Conservation (phyloP, 176 grass and related monocot species). For the Panicum miliaceum region DNA sequence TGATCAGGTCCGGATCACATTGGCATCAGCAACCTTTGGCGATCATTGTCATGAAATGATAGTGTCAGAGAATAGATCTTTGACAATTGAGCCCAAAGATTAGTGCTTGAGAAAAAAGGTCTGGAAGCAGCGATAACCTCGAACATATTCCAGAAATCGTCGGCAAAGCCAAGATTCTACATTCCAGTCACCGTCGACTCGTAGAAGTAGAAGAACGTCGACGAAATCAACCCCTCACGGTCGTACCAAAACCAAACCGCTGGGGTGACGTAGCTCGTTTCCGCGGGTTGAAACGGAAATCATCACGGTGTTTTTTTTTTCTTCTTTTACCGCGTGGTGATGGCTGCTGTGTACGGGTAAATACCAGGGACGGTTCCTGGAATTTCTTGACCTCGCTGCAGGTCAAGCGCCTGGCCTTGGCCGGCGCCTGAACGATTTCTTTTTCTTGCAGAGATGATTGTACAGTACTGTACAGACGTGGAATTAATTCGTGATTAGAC, state of each 20-base stretch:
- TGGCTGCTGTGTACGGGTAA: not conserved
- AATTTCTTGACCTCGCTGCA: slow-evolving; percentile 8
- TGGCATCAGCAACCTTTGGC: not conserved
- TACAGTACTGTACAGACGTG: not conserved
- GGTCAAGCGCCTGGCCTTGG: not conserved
- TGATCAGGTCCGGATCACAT: not conserved
- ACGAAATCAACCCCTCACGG: not conserved
- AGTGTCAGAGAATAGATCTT: not conserved
- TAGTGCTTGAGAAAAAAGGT: slow-evolving; percentile 21
- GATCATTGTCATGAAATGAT: not conserved
- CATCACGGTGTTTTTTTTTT: not conserved
- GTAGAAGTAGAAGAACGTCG: not conserved
- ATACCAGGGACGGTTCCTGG: not conserved
- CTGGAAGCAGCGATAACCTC: not conserved
- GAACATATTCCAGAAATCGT: not conserved
- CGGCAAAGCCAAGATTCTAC: not conserved
- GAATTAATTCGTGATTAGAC: slow-evolving; percentile 17
- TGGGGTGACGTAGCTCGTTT: not conserved
- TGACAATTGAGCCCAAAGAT: not conserved
- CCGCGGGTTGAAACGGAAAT: not conserved
- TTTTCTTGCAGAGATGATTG: not conserved
- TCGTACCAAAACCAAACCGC: not conserved
- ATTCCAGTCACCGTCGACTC: not conserved
- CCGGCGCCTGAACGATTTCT: not conserved
- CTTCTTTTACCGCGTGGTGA: not conserved